Conservation (phyloP, 306 rosid species). For the Pterocarpus macrocarpus region DNA sequence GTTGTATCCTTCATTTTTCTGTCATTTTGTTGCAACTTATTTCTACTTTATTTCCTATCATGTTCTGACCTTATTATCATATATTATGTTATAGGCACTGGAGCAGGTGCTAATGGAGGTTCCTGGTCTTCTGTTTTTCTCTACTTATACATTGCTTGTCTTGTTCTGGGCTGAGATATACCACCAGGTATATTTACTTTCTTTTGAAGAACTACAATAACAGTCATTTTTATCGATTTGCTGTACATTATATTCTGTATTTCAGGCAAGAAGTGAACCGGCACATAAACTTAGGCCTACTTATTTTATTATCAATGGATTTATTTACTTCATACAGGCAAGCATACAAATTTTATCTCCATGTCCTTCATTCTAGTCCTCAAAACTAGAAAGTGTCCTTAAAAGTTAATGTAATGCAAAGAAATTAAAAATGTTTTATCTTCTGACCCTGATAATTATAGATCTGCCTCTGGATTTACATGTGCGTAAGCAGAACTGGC, state of each 20-base stretch:
- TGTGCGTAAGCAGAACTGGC: slow-evolving; percentile 53
- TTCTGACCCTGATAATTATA: slow-evolving; percentile 40
- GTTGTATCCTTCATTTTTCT: slow-evolving; percentile 4
- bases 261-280: slow-evolving; percentile 81
- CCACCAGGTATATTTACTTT: slow-evolving; percentile 67
- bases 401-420: slow-evolving; percentile 4
- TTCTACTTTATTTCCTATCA: background rate
- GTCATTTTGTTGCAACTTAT: background rate
- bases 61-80: slow-evolving; percentile 35
- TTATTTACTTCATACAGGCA: slow-evolving; percentile 70
- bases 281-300: slow-evolving; percentile 71
- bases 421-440: slow-evolving; percentile 25
- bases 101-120: slow-evolving; percentile 76
- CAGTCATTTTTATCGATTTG: background rate
- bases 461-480: slow-evolving; percentile 76
- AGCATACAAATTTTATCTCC: slow-evolving; percentile 32
- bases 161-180: slow-evolving; percentile 92
- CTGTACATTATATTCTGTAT: slow-evolving; percentile 7
- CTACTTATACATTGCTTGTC: slow-evolving; percentile 82
- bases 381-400: slow-evolving; percentile 8
- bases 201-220: slow-evolving; percentile 13
- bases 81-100: slow-evolving; percentile 57
- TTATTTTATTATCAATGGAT: slow-evolving; percentile 68
- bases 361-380: slow-evolving; percentile 18
- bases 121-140: slow-evolving; percentile 85